Evolutionary conservation across 2,329 filamentous ascomycete species (phyloP).

Genomic region (Gaeumannomyces tritici): DNA sequence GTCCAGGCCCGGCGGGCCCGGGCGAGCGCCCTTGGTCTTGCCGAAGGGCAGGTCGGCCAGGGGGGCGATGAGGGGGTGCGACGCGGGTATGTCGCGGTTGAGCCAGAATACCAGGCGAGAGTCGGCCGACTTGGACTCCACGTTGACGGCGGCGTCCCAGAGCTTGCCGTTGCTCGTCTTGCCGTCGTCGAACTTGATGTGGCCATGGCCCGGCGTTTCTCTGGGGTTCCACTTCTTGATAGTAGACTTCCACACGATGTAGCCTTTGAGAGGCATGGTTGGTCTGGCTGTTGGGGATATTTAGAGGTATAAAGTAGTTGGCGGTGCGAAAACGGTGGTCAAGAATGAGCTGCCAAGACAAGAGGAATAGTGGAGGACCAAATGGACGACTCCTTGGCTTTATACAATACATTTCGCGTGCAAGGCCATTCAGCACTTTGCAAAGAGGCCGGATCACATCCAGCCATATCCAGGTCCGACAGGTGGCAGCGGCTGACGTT

Average conservation of each 20-base stretch:
- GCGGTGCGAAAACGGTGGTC: no score
- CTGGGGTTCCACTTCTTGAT: slow-evolving; percentile 9
- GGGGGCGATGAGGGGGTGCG: slow-evolving; percentile 12
- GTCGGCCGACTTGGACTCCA: slow-evolving; percentile 13
- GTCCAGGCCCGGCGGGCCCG: slow-evolving; percentile 10
- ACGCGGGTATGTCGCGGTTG: slow-evolving; percentile 29
- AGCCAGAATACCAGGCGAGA: slow-evolving; percentile 37
- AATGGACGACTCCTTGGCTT: no score
- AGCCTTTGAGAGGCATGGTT: slow-evolving; percentile 11
- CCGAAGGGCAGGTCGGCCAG: slow-evolving; percentile 9
- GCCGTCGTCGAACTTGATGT: slow-evolving; percentile 13
- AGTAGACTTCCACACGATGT: slow-evolving; percentile 14
- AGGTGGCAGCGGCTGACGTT: no score
- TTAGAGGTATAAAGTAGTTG: no score
- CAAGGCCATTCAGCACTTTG: no score
- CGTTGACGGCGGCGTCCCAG: slow-evolving; percentile 14
- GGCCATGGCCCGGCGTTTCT: slow-evolving; percentile 9
- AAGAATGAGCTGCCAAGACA: no score
- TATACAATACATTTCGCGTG: no score
- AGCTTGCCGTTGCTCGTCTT: background rate
- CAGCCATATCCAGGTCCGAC: no score
- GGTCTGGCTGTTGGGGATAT: no score
- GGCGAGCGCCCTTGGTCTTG: background rate
- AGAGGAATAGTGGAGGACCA: no score
- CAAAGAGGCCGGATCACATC: no score